Evolutionary conservation across 2,329 filamentous ascomycete genomes (phyloP).

Genomic region (Sphaerostilbella broomeana): DNA sequence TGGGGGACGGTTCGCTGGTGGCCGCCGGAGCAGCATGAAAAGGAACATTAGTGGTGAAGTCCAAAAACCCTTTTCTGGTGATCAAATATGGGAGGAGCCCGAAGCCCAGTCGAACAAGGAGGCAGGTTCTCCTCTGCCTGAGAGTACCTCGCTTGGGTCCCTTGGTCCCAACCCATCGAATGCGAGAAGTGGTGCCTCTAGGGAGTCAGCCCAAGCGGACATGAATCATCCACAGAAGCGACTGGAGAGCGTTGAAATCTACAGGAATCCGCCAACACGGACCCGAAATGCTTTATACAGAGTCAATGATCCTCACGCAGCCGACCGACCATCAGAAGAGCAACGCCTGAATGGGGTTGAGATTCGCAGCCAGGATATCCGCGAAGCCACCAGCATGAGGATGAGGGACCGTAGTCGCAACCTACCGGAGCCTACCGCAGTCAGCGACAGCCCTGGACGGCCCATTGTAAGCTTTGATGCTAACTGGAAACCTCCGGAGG

Average conservation of each 20-base stretch:
- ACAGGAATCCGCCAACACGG: constrained; percentile 76
- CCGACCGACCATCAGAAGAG: constrained; percentile 33
- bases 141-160: constrained; percentile 28
- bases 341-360: constrained; percentile 73
- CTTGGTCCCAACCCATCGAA: constrained; percentile 28
- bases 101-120: constrained; percentile 33
- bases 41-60: constrained; percentile 66
- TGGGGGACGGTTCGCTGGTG: constrained; percentile 31
- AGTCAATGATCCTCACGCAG: constrained; percentile 46
- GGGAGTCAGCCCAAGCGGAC: constrained; percentile 35
- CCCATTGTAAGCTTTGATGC: constrained; percentile 96
- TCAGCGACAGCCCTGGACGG: constrained; percentile 82
- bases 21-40: constrained; percentile 59
- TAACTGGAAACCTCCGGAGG: constrained; percentile 69
- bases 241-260: constrained; percentile 61
- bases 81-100: constrained; percentile 87
- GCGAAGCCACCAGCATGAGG: constrained; percentile 82
- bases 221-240: constrained; percentile 29
- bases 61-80: constrained; percentile 61
- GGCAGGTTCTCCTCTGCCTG: constrained; percentile 13
- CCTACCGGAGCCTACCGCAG: constrained; percentile 79
- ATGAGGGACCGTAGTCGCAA: constrained; percentile 80
- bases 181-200: constrained; percentile 24
- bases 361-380: constrained; percentile 79
- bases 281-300: constrained; percentile 77